A percentile compares a stretch with the other conserved stretches of the same genome.
phyloP scores from a whole-genome alignment of 495 filamentous ascomycete genomes.

The Aspergillus egyptiacus region DNA sequence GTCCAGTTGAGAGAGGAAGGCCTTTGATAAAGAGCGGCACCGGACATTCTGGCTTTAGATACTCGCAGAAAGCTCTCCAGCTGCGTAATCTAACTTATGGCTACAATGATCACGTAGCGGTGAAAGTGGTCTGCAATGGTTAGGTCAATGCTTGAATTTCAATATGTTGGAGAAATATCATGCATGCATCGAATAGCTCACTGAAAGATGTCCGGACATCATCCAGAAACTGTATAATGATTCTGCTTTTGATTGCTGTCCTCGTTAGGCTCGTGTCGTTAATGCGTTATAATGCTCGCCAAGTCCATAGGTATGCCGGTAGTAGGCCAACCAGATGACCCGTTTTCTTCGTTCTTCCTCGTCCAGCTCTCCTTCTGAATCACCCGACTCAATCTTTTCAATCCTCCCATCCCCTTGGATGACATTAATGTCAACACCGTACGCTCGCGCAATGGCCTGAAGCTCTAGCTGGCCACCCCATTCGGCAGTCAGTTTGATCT shows the following conservation, averaged over 20 bases:
- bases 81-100: too few species aligned
- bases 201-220: conserved; percentile 4
- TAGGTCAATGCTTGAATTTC: too few species aligned
- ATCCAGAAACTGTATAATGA: conserved; percentile 4
- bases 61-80: too few species aligned
- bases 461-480: conserved; percentile 96
- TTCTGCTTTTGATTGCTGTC: background rate
- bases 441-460: conserved; percentile 74
- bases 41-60: too few species aligned
- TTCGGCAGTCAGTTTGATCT: conserved; percentile 83
- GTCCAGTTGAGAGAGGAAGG: too few species aligned
- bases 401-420: conserved; percentile 74
- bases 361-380: conserved; percentile 38
- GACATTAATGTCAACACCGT: conserved; percentile 76
- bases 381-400: conserved; percentile 62
- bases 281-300: conserved; percentile 98
- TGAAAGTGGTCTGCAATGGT: too few species aligned
- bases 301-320: conserved; percentile 82
- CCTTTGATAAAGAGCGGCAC: too few species aligned
- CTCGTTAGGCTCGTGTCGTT: conserved; percentile 20
- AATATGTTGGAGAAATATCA: too few species aligned
- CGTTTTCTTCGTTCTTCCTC: conserved; percentile 39
- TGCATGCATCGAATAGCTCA: too few species aligned
- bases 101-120: too few species aligned
- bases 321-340: conserved; percentile 87